phyloP scores from a whole-genome alignment of 129 eudicot species.

The Helichrysum umbraculigerum region DNA sequence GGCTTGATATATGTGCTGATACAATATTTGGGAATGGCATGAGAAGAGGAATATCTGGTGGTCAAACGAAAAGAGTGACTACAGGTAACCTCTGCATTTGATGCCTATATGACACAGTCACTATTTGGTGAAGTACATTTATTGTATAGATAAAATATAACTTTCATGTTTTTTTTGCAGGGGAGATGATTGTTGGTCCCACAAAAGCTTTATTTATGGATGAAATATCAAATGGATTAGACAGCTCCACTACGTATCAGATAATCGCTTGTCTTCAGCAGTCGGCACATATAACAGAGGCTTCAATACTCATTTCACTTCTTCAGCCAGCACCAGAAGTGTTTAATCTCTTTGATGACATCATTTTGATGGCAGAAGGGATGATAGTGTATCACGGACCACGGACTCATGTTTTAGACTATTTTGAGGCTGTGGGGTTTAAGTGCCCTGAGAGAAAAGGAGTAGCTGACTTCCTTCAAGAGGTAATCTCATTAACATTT shows the following conservation, averaged over 20 bases:
- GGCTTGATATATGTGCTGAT: slow-evolving; percentile 82
- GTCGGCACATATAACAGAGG: slow-evolving; percentile 63
- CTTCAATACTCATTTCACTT: slow-evolving; percentile 69
- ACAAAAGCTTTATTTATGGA: slow-evolving; percentile 77
- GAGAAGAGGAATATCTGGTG: slow-evolving; percentile 84
- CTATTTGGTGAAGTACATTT: too few species aligned
- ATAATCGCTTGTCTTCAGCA: slow-evolving; percentile 75
- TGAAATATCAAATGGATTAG: slow-evolving; percentile 84
- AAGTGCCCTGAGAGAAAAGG: slow-evolving; percentile 84
- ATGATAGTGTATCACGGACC: slow-evolving; percentile 78
- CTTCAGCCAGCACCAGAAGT: slow-evolving; percentile 92
- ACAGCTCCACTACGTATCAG: slow-evolving; percentile 87
- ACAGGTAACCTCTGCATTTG: slow-evolving; percentile 42
- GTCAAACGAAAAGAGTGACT: slow-evolving; percentile 84
- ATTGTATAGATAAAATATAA: neutral
- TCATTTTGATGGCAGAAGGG: slow-evolving; percentile 81
- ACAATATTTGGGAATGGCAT: slow-evolving; percentile 69
- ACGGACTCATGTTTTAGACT: slow-evolving; percentile 48
- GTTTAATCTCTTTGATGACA: slow-evolving; percentile 79
- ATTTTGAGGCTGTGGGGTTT: slow-evolving; percentile 63
- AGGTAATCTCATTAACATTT: slow-evolving; percentile 44
- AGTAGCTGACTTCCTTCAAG: slow-evolving; percentile 85
- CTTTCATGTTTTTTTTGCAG: slow-evolving; percentile 32
- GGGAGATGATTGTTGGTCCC: slow-evolving; percentile 88
- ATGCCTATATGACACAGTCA: too few species aligned